A percentile compares a stretch with the other conserved stretches of the same genome.
Evolutionary conservation across 192 early-diverging fungal species (phyloP).

Genomic region (Entomortierella beljakovae): DNA sequence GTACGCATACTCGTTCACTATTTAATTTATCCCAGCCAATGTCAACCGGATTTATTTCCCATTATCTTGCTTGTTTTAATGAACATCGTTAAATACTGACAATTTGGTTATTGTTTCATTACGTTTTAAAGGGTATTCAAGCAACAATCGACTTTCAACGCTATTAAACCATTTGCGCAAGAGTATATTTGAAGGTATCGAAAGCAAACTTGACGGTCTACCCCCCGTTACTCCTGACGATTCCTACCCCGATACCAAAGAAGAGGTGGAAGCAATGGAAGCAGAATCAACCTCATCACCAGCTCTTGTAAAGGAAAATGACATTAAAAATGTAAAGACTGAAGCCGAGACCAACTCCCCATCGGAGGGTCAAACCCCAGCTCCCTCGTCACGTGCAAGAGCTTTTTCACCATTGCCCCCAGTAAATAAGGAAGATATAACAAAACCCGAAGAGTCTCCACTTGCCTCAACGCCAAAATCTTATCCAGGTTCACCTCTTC

Average conservation of each 20-base stretch:
- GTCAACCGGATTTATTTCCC: not conserved
- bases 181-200: conserved; percentile 40
- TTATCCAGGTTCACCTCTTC: conserved; percentile 19
- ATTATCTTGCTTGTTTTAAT: not conserved
- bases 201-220: conserved; percentile 10
- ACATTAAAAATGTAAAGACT: not conserved
- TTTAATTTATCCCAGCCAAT: not conserved
- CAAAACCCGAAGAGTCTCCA: not conserved
- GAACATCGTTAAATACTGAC: not conserved
- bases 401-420: not conserved
- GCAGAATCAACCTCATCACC: conserved; percentile 1
- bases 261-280: not conserved
- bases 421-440: not conserved
- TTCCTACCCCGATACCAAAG: conserved; percentile 12
- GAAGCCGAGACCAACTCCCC: not conserved
- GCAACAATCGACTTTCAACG: conserved; percentile 28
- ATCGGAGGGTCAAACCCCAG: not conserved
- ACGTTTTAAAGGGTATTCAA: conserved; percentile 1
- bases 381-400: not conserved
- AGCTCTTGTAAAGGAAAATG: not conserved
- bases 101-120: not conserved
- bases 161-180: conserved; percentile 20
- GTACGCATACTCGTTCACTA: conserved; percentile 7
- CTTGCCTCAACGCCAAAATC: not conserved
- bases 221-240: conserved; percentile 12